A percentile compares a stretch with the other conserved stretches of the same genome.
Evolutionary conservation across 139 green algal genomes (phyloP).

Genomic region (Asterochloris sp.): DNA sequence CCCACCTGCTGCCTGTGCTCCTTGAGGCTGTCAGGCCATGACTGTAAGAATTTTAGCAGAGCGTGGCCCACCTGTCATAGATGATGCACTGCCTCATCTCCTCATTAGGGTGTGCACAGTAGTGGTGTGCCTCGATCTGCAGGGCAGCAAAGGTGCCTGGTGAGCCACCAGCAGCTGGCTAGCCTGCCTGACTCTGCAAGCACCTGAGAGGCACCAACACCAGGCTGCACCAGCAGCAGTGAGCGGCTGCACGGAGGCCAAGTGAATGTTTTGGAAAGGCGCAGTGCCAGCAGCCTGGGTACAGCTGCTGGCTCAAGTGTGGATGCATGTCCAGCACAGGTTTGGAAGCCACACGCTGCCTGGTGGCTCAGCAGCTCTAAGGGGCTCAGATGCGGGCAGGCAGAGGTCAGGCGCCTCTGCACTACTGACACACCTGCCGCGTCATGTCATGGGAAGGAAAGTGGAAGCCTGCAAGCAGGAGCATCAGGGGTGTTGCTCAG

Average conservation of each 20-base stretch:
- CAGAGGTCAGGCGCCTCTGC: neutral
- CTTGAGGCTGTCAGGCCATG: neutral
- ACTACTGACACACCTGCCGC: neutral
- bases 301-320: neutral
- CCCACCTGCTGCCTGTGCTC: neutral
- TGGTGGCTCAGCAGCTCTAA: neutral
- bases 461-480: slow-evolving; percentile 1
- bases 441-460: slow-evolving; percentile 18
- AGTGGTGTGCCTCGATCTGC: slow-evolving; percentile 72
- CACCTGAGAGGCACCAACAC: neutral
- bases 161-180: neutral
- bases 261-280: neutral
- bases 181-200: neutral
- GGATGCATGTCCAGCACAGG: neutral
- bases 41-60: neutral
- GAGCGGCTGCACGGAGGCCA: neutral
- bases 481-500: no score
- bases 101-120: slow-evolving; percentile 55
- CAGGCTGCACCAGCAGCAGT: neutral
- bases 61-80: slow-evolving; percentile 26
- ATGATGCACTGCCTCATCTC: slow-evolving; percentile 73
- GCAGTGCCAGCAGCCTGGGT: neutral
- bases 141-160: neutral
- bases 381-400: neutral
- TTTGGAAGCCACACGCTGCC: neutral